Base-by-base conservation (phyloP, 2,329 filamentous ascomycete species). In the Arthroderma sp. region DNA sequence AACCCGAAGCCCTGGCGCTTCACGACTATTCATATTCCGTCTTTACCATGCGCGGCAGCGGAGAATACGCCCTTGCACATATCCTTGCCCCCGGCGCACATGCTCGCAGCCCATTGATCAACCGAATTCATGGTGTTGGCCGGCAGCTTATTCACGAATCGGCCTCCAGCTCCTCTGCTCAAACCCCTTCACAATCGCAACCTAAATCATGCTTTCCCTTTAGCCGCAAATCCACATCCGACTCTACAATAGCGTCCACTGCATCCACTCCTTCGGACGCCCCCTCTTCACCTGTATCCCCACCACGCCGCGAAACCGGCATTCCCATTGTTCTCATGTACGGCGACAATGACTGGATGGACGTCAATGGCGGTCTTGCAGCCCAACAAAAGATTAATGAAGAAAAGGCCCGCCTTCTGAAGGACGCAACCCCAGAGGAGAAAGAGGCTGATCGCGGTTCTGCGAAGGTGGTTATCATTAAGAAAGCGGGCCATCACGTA, bases 281-380 rank as follows among this genome's bases (percentile, higher is more conserved):
- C 11, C 27, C 37, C 29, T 9, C 47, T 22, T 5, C 28, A 22
- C 49, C 48, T 34, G 44, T 52, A 11, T 36, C 50, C n/a, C 42
- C 55, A 9, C 46, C 57, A 10, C 53, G 55, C 22, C 62, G 69
- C 6, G 77, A 79, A 53, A 83, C 74, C 0, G 87, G 88, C 1
- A 71, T 87, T 41, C 89, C 91, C 0, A 71, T 96, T 30, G 75
- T 96, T 6, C 77, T 98, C 60, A 88, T 96, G 83, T 98, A 98
- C 59, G 91, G 91, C 50, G 88, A 96, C 56, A 81, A 91, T 57
- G 91, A 98, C 69, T 98, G 91, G 91, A 98, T 98, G 91, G 91
- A 98, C 53, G 80, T 91, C 6, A 78, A 79, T 0, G 91, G 88
- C 29, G 91, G 91, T 0, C 77, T 80, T 39, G 86, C 83, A 0